Evolutionary conservation across 2,329 filamentous ascomycete genomes (phyloP), one percentile per base, ranked within the genome.

Genomic region (Xylariaceae sp.): DNA sequence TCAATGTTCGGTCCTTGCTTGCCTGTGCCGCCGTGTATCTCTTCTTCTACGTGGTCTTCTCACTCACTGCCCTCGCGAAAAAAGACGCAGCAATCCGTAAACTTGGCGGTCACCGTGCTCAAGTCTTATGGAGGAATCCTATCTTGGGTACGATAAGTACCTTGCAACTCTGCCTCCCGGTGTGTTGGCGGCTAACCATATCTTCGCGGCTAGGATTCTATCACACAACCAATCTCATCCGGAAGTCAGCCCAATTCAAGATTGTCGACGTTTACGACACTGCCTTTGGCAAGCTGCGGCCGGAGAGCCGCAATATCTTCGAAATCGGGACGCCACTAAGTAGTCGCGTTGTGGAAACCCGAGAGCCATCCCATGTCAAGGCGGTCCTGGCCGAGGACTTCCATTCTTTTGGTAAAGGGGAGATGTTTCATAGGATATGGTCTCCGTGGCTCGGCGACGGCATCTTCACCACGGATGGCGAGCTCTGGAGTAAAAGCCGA

Each of bases 281-380:
- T 10, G 10, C 32, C 9, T 47, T 33, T 30, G 38, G 12, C 18
- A n/a, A 15, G 15, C 31, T 47, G 11, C 30, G 39, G 17, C 35
- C 46, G 6, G 45, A 47, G 19, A 51, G 48, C 33, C 46, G 45
- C 4, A 33, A 58, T 45, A 39, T 35, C 6, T 56, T 45, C 30
- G 55, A 58, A 30, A 35, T 45, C 18, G 53, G 52, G 27, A 36
- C 45, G 12, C 33, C 42, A 14, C 53, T 53, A 3, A n/a, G 39
- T n/a, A 42, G 42, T 2, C 44, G 55, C 35, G 49, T 43, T 17
- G 48, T 58, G 6, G 51, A 56, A 17, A 81, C 76, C 0, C 61
- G 66, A 15, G 78, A 83, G 35, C 75, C 76, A 0, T 72, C 75
- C 43, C 82, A 83, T 45, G 61, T 83, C 47, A 80, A 82, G 58